Conservation (phyloP, 1,139 yeast species). For the Candida sp. region DNA sequence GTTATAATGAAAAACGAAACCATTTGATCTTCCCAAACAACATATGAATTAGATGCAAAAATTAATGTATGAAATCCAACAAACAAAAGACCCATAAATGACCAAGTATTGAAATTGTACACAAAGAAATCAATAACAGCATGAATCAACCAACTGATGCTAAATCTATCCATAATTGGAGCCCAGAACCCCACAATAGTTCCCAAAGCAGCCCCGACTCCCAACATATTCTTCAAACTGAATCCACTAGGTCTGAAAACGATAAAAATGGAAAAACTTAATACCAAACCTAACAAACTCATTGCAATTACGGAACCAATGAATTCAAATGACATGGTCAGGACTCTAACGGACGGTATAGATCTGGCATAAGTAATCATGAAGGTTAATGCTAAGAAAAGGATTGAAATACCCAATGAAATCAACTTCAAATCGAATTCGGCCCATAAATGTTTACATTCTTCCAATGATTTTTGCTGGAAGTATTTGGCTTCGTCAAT, state of each 20-base stretch:
- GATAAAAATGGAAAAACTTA: constrained; percentile 45
- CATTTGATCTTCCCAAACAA: constrained; percentile 92
- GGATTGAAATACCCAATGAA: constrained; percentile 56
- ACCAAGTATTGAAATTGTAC: constrained; percentile 69
- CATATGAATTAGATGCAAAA: constrained; percentile 89
- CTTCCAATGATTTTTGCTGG: constrained; percentile 58
- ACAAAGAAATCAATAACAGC: constrained; percentile 52
- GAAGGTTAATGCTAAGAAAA: constrained; percentile 54
- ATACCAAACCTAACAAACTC: constrained; percentile 58
- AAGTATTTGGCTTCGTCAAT: constrained; percentile 36
- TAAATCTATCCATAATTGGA: constrained; percentile 75
- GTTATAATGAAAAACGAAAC: constrained; percentile 65
- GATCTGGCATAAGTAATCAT: constrained; percentile 64
- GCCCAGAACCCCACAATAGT: constrained; percentile 69
- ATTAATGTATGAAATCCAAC: constrained; percentile 60
- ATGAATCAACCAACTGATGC: constrained; percentile 57
- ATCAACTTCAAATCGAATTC: constrained; percentile 72
- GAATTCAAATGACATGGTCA: constrained; percentile 72
- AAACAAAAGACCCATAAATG: constrained; percentile 59
- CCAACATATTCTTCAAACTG: constrained; percentile 46
- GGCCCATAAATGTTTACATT: constrained; percentile 84
- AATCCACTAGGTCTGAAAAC: constrained; percentile 55
- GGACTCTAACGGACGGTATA: constrained; percentile 77
- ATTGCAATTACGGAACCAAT: constrained; percentile 65
- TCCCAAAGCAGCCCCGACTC: constrained; percentile 65